A percentile compares a stretch with the other conserved stretches of the same genome.
Conservation (phyloP, 2,329 filamentous ascomycete genomes). For the Cladosporium velox region DNA sequence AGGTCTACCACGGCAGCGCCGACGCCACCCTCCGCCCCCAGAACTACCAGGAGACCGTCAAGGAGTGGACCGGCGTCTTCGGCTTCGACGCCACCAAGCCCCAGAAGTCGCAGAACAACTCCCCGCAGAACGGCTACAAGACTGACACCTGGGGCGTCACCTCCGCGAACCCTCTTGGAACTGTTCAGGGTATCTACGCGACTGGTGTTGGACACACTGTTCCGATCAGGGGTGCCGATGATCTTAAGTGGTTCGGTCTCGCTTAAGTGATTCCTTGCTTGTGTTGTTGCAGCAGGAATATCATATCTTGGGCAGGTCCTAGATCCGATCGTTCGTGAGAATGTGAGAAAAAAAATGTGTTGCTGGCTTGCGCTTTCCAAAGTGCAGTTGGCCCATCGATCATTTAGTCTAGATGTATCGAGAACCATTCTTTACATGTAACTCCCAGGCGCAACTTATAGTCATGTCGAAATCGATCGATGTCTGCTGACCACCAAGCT, state of each 20-base stretch:
- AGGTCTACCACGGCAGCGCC: constrained; percentile 58
- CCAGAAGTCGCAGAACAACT: constrained; percentile 34
- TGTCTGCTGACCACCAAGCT: background rate
- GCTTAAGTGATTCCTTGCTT: background rate
- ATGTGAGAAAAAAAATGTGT: background rate
- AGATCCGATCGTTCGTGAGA: background rate
- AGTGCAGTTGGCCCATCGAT: background rate
- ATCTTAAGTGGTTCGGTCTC: constrained; percentile 27
- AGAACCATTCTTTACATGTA: background rate
- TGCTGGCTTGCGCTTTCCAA: background rate
- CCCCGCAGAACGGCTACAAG: constrained; percentile 38
- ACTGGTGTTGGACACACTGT: constrained; percentile 40
- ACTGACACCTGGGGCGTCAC: constrained; percentile 34
- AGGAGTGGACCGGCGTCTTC: constrained; percentile 57
- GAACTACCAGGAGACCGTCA: constrained; percentile 61
- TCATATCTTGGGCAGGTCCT: background rate
- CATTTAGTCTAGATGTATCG: background rate
- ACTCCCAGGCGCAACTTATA: background rate
- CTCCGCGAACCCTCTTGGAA: constrained; percentile 25
- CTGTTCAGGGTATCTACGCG: constrained; percentile 40
- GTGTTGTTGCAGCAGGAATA: background rate
- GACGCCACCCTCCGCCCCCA: constrained; percentile 54
- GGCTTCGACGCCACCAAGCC: constrained; percentile 39
- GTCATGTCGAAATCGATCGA: background rate
- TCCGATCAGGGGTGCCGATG: constrained; percentile 30